These are phyloP conservation scores for Suillus subluteus DNA, from an alignment of 768 basidiomycete species.

Conservation along the genomic window DNA sequence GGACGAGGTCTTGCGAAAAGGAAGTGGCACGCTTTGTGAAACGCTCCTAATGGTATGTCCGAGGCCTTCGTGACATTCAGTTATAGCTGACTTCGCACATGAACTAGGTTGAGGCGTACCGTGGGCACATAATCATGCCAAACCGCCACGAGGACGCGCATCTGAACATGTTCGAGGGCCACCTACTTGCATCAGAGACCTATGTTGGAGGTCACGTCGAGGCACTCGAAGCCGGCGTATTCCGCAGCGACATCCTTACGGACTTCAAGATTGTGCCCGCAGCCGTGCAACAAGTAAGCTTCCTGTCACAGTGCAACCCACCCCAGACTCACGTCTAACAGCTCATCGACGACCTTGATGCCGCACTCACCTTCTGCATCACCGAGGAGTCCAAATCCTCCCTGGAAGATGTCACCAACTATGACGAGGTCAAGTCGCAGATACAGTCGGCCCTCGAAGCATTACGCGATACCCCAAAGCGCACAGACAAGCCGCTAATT, in stretches of 20 bases:
- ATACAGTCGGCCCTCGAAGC: constrained; percentile 80
- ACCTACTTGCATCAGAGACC: constrained; percentile 95
- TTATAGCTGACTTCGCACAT: constrained; percentile 15
- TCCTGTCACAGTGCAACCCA: constrained; percentile 2
- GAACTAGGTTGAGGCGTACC: constrained; percentile 90
- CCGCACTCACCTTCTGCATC: constrained; percentile 88
- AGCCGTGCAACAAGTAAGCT: constrained; percentile 72
- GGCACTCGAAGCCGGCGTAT: constrained; percentile 97
- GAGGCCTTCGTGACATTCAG: not conserved
- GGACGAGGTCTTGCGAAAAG: constrained; percentile 95
- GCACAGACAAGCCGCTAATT: constrained; percentile 90
- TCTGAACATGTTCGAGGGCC: constrained; percentile 92
- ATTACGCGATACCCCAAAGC: constrained; percentile 90
- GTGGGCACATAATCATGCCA: constrained; percentile 94
- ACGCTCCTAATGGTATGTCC: constrained; percentile 90
- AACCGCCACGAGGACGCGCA: constrained; percentile 94
- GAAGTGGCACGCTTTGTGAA: constrained; percentile 95
- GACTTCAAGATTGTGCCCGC: constrained; percentile 94
- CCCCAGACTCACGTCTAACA: constrained; percentile 32
- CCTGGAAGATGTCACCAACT: constrained; percentile 89
- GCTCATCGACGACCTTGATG: constrained; percentile 94
- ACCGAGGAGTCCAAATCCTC: constrained; percentile 80
- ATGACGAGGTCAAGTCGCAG: constrained; percentile 85
- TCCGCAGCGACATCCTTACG: constrained; percentile 91
- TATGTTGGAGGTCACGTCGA: constrained; percentile 99